Evolutionary conservation across 2,329 filamentous ascomycete genomes (phyloP).

Genomic region (Aulographum hederae): DNA sequence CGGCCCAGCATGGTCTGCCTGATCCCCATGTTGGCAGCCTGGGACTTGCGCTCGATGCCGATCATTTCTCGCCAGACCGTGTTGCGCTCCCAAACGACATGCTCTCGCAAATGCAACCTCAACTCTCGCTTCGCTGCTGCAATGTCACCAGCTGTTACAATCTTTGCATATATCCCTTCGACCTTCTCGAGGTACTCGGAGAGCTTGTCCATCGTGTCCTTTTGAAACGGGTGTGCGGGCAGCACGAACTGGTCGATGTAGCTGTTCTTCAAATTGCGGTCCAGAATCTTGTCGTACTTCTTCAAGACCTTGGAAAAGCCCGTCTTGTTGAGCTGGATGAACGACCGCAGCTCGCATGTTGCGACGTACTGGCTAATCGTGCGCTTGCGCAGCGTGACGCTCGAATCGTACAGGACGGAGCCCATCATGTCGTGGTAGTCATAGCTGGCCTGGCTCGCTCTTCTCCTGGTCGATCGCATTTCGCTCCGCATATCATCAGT

Average conservation of each 20-base stretch:
- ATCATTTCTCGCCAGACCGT: conserved; percentile 99
- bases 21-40: conserved; percentile 78
- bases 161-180: conserved; percentile 61
- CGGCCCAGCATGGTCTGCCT: conserved; percentile 61
- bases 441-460: conserved; percentile 41
- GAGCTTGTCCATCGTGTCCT: conserved; percentile 50
- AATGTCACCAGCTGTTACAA: conserved; percentile 69
- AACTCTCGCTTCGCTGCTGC: conserved; percentile 66
- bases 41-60: conserved; percentile 84
- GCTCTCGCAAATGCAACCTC: conserved; percentile 77
- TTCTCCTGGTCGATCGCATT: conserved; percentile 36
- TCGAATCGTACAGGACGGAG: conserved; percentile 48
- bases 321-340: conserved; percentile 87
- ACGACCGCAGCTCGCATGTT: conserved; percentile 89
- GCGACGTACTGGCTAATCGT: conserved; percentile 77
- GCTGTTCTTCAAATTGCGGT: conserved; percentile 56
- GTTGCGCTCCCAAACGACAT: conserved; percentile 97
- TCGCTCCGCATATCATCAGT: conserved; percentile 42
- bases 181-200: conserved; percentile 56
- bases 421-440: conserved; percentile 63
- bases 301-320: conserved; percentile 94
- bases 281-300: conserved; percentile 94
- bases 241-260: conserved; percentile 64
- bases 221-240: conserved; percentile 63
- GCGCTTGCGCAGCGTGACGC: conserved; percentile 83